Evolutionary conservation across 31 red algal genomes (phyloP).

Genomic region (Pterothamnion heteromorphum): DNA sequence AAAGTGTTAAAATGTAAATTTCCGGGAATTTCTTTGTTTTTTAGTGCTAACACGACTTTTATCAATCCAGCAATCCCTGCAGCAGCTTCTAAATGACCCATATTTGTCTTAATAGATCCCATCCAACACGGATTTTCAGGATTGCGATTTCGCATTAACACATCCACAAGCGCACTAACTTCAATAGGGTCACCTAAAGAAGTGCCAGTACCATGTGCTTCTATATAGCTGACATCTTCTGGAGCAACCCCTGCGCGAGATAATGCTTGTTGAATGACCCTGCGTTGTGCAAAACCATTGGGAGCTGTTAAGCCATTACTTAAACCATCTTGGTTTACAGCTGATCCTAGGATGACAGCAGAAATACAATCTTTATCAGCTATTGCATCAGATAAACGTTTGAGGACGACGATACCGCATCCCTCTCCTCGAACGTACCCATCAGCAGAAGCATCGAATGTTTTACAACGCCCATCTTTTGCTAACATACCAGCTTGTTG

Average conservation of each 20-base stretch:
- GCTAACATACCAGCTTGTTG: background rate
- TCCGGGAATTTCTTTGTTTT: background rate
- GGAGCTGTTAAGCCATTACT: background rate
- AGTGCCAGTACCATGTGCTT: constrained; percentile 21
- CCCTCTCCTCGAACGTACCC: constrained; percentile 13
- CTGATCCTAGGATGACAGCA: background rate
- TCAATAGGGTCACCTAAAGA: constrained; percentile 17
- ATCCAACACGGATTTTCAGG: background rate
- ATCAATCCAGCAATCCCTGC: constrained; percentile 22
- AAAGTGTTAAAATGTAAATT: background rate
- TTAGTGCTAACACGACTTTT: background rate
- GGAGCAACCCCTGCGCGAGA: background rate
- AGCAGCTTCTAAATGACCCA: constrained; percentile 16
- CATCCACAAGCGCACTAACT: background rate
- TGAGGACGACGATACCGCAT: background rate
- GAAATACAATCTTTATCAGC: constrained; percentile 18
- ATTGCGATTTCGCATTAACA: background rate
- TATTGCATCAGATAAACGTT: constrained; percentile 2
- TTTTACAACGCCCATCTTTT: constrained; percentile 3
- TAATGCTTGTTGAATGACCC: background rate
- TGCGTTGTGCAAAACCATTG: background rate
- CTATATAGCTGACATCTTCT: constrained; percentile 9
- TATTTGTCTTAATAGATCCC: constrained; percentile 28
- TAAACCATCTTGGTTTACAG: constrained; percentile 19
- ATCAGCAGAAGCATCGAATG: background rate